Evolutionary conservation across 768 basidiomycete species (phyloP).

Genomic region (Hirschioporus abietinus): DNA sequence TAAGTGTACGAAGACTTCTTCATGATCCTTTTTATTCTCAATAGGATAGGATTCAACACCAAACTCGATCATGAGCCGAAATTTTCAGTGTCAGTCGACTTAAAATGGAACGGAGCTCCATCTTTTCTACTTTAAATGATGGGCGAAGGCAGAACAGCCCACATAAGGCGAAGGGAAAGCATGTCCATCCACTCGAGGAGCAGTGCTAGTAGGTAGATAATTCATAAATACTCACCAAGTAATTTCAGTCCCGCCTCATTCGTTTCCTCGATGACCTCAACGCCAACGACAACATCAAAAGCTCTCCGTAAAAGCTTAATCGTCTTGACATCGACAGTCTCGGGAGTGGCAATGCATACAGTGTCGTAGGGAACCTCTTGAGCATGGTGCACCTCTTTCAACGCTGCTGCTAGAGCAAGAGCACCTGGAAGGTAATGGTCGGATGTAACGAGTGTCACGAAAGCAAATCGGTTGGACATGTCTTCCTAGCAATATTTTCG

Average conservation of each 20-base stretch:
- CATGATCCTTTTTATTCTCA: neutral
- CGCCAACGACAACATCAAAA: constrained; percentile 85
- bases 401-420: constrained; percentile 77
- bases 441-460: constrained; percentile 90
- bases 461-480: constrained; percentile 71
- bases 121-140: neutral
- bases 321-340: constrained; percentile 79
- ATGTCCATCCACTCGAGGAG: neutral
- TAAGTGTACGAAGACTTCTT: constrained; percentile 6
- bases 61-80: neutral
- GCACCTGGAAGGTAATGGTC: constrained; percentile 92
- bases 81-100: neutral
- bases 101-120: neutral
- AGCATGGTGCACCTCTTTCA: constrained; percentile 69
- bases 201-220: neutral
- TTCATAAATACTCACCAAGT: constrained; percentile 59
- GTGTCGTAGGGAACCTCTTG: constrained; percentile 70
- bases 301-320: constrained; percentile 75
- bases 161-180: neutral
- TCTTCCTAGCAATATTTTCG: neutral
- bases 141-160: neutral
- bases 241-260: constrained; percentile 64
- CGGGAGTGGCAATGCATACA: constrained; percentile 91
- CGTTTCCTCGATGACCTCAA: constrained; percentile 77
- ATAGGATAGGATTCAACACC: neutral